Percentiles rank a stretch among this genome's conserved stretches.
These are phyloP conservation scores for Helicocarpus griseus DNA, from an alignment of 2,329 filamentous ascomycete genomes.

Conservation along the genomic window DNA sequence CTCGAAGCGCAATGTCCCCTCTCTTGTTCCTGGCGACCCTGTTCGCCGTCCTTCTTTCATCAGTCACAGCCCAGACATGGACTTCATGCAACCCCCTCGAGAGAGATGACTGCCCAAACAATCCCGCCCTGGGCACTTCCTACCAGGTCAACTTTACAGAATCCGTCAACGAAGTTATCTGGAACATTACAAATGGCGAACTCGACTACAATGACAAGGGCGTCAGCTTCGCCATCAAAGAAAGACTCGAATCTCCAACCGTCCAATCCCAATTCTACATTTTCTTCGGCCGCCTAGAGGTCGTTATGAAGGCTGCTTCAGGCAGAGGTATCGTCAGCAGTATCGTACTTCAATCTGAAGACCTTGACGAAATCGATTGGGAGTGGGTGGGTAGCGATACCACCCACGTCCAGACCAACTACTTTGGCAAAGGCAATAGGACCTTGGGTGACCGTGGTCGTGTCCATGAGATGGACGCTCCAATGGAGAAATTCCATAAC, in stretches of 20 bases:
- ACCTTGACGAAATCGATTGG: constrained; percentile 91
- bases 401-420: constrained; percentile 63
- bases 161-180: constrained; percentile 55
- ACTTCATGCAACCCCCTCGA: constrained; percentile 68
- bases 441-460: constrained; percentile 75
- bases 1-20: constrained; percentile 6
- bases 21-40: constrained; percentile 19
- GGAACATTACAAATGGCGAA: constrained; percentile 56
- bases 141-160: constrained; percentile 35
- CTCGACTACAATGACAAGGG: constrained; percentile 62
- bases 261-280: constrained; percentile 89
- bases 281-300: constrained; percentile 88
- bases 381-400: constrained; percentile 35
- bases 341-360: constrained; percentile 84
- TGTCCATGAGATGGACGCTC: constrained; percentile 57
- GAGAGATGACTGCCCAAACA: constrained; percentile 60
- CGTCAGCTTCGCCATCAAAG: constrained; percentile 67
- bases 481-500: constrained; percentile 38
- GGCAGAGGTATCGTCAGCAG: constrained; percentile 89
- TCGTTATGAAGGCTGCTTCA: constrained; percentile 74
- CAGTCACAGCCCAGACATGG: constrained; percentile 56
- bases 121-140: constrained; percentile 55
- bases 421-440: constrained; percentile 91
- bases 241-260: constrained; percentile 74
- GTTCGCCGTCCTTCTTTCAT: constrained; percentile 20